These are phyloP conservation scores for Brettanomyces sp. DNA, from an alignment of 805 yeast species.

Conservation along the genomic window DNA sequence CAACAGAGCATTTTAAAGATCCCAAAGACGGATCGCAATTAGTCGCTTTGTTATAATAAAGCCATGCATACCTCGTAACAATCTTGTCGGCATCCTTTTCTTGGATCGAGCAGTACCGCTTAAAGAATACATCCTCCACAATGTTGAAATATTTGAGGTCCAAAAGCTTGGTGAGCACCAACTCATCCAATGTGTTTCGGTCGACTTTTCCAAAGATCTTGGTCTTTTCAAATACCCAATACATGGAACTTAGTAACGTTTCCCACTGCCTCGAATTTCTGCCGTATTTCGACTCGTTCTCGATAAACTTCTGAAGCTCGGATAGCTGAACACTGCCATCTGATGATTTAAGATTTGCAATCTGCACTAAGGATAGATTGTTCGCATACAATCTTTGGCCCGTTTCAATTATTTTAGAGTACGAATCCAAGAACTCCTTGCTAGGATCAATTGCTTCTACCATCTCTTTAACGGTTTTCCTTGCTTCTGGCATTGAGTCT, in stretches of 20 bases:
- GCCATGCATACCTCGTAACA: constrained; percentile 16
- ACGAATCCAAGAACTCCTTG: constrained; percentile 6
- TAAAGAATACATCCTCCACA: constrained; percentile 9
- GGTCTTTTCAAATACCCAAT: constrained; percentile 19
- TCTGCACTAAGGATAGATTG: constrained; percentile 17
- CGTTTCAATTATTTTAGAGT: constrained; percentile 17
- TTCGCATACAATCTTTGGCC: constrained; percentile 21
- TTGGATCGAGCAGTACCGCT: constrained; percentile 12
- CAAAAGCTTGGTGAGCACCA: constrained; percentile 15
- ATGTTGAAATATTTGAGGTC: constrained; percentile 13
- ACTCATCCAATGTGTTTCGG: constrained; percentile 11
- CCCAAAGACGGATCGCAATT: constrained; percentile 22
- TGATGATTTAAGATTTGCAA: constrained; percentile 13
- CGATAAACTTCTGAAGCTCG: constrained; percentile 18
- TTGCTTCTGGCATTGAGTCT: not conserved
- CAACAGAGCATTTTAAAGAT: constrained; percentile 13
- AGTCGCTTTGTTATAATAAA: constrained; percentile 18
- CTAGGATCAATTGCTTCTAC: constrained; percentile 8
- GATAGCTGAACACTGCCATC: constrained; percentile 11
- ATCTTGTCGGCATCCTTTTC: constrained; percentile 6
- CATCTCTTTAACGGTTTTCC: constrained; percentile 2
- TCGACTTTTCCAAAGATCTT: constrained; percentile 17
- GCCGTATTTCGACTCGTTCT: constrained; percentile 15
- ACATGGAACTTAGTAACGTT: constrained; percentile 18
- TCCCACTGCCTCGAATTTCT: constrained; percentile 16